Evolutionary conservation across 768 basidiomycete genomes (phyloP).

Genomic region (Suillus bovinus): DNA sequence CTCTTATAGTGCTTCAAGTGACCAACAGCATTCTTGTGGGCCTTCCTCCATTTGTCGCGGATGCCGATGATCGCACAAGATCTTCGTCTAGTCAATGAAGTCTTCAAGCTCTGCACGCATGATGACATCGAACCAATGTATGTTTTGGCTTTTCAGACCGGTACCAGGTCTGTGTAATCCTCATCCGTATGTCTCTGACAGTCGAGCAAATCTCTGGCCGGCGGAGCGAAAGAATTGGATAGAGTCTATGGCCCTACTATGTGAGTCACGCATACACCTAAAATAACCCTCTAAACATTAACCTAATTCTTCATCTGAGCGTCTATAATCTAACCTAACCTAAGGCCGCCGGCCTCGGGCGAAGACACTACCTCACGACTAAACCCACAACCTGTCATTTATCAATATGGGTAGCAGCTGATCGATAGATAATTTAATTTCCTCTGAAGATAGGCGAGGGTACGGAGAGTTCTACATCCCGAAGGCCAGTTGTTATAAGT

Average conservation of each 20-base stretch:
- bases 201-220: background rate
- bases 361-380: background rate
- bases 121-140: slow-evolving; percentile 67
- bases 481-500: background rate
- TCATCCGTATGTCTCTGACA: background rate
- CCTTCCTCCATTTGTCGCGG: too few relatives aligned
- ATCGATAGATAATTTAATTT: background rate
- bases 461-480: background rate
- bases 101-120: slow-evolving; percentile 49
- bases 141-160: slow-evolving; percentile 73
- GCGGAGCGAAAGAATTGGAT: background rate
- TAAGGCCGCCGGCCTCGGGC: background rate
- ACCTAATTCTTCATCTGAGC: too few relatives aligned
- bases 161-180: slow-evolving; percentile 52
- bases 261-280: background rate
- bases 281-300: too few relatives aligned
- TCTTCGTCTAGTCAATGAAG: slow-evolving; percentile 50
- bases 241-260: background rate
- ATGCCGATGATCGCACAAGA: too few relatives aligned
- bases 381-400: background rate
- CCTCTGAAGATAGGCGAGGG: background rate
- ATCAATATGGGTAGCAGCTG: background rate
- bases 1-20: too few relatives aligned
- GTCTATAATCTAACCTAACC: too few relatives aligned
- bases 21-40: too few relatives aligned